Evolutionary conservation across 495 filamentous ascomycete genomes (phyloP).

Genomic region (Trichoderma parareesei): DNA sequence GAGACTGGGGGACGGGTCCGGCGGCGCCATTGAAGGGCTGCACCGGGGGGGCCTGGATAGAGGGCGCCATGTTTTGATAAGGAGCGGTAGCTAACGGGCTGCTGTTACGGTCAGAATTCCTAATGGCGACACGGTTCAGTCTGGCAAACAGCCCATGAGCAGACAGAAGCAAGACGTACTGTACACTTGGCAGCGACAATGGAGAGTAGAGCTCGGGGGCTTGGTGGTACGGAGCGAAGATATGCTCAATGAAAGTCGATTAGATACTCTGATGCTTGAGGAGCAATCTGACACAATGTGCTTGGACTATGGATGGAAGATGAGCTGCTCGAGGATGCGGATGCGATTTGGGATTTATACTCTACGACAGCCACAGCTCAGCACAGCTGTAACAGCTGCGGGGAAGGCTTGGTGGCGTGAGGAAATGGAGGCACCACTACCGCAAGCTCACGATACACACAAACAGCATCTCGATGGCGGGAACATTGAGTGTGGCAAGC

Average conservation of each 20-base stretch:
- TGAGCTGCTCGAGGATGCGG: background rate
- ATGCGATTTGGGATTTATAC: background rate
- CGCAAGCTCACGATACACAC: background rate
- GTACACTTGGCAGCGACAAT: background rate
- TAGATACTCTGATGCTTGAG: background rate
- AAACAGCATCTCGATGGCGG: background rate
- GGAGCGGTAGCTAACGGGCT: background rate
- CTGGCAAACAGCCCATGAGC: background rate
- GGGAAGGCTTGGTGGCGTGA: slow-evolving; percentile 6
- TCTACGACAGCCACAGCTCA: background rate
- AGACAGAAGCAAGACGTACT: background rate
- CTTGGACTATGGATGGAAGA: background rate
- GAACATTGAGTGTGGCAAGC: slow-evolving; percentile 3
- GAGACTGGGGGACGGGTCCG: background rate
- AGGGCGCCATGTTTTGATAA: background rate
- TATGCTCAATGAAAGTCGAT: background rate
- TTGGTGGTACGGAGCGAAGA: background rate
- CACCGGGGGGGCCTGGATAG: background rate
- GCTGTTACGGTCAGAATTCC: background rate
- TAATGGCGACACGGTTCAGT: background rate
- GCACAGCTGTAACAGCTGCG: background rate
- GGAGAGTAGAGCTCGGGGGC: background rate
- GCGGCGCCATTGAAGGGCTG: background rate
- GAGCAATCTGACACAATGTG: background rate
- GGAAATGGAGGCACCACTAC: background rate